A percentile compares a stretch with the other conserved stretches of the same genome.
Evolutionary conservation across 2,329 filamentous ascomycete species (phyloP).

Genomic region (Trichoderma guizhouense): DNA sequence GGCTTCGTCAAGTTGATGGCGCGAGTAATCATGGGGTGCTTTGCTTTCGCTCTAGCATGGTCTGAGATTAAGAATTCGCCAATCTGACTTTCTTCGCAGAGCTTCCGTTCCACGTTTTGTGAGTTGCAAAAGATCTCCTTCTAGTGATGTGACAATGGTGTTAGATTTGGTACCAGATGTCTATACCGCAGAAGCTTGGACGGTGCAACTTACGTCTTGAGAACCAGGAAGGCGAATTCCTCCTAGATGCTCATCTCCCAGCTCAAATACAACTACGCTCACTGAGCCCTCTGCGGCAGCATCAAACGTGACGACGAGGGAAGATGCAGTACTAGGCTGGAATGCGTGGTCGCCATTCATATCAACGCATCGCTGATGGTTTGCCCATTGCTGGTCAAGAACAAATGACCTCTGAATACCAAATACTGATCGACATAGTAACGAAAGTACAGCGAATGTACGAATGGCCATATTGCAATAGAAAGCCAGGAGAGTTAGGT

Average conservation of each 20-base stretch:
- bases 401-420: neutral
- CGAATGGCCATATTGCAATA: neutral
- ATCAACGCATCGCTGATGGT: neutral
- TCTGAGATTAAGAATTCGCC: neutral
- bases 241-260: neutral
- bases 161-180: neutral
- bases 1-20: neutral
- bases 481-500: neutral
- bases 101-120: neutral
- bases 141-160: neutral
- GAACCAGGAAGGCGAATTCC: neutral
- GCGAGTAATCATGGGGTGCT: neutral
- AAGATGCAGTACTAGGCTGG: neutral
- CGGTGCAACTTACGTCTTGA: neutral
- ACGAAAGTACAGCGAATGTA: neutral
- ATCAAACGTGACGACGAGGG: neutral
- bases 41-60: neutral
- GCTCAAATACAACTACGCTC: neutral
- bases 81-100: neutral
- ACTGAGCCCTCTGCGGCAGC: neutral
- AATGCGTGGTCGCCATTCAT: neutral
- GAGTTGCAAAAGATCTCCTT: neutral
- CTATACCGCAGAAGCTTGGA: neutral
- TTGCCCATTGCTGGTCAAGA: neutral
- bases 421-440: neutral